Percentiles rank a stretch among this genome's conserved stretches.
Evolutionary conservation across 331 rosid genomes (phyloP).

Genomic region (Phaseolus coccineus): DNA sequence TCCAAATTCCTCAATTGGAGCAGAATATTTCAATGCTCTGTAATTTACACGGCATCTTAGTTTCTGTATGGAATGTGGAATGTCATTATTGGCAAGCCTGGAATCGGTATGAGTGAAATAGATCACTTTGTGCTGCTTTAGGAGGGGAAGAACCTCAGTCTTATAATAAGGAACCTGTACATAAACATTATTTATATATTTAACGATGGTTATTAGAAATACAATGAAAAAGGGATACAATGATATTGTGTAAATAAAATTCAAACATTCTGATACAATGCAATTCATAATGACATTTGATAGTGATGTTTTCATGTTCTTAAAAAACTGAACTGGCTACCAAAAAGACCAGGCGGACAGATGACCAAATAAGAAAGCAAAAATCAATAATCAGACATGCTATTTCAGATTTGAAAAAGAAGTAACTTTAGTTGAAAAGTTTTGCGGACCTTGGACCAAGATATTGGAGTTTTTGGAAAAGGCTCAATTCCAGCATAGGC

Average conservation of each 20-base stretch:
- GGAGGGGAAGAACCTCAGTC: constrained; percentile 80
- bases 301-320: constrained; percentile 18
- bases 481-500: constrained; percentile 78
- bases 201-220: constrained; percentile 14
- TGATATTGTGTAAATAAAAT: constrained; percentile 20
- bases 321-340: constrained; percentile 32
- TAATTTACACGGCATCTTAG: constrained; percentile 92
- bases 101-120: constrained; percentile 96
- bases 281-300: constrained; percentile 38
- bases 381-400: constrained; percentile 20
- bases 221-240: constrained; percentile 33
- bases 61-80: constrained; percentile 74
- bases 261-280: constrained; percentile 23
- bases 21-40: constrained; percentile 85
- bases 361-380: constrained; percentile 23
- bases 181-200: constrained; percentile 43
- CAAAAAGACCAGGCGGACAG: constrained; percentile 30
- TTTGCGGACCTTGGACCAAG: constrained; percentile 89
- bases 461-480: constrained; percentile 82
- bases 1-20: constrained; percentile 84
- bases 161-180: constrained; percentile 81
- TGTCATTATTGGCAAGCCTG: constrained; percentile 81
- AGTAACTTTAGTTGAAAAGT: constrained; percentile 26
- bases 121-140: constrained; percentile 84
- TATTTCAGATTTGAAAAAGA: constrained; percentile 29